Base-by-base conservation (phyloP, 306 rosid species). In the Quercus glauca region DNA sequence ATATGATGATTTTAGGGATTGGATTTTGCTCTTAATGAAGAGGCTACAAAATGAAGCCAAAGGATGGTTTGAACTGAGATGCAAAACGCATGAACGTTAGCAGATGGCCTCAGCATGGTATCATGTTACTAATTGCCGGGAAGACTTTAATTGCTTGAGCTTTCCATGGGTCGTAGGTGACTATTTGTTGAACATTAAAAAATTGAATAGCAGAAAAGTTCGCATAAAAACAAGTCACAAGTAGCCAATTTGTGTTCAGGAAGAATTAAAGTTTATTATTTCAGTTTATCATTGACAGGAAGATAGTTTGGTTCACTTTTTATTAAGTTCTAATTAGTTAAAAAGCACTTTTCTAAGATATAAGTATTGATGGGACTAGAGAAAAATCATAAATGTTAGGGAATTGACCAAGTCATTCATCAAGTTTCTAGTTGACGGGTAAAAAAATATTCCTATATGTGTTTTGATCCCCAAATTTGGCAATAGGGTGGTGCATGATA, bases 81-180 rank as follows among this genome's bases (percentile, higher is more conserved):
- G 94, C 78, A 49, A 71, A 31, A 86, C 49, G 1, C 28, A 73
- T 1, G 86, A 90, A 9, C 83, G 73, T 61, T 73, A 70, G 85
- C 85, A 21, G 29, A 15, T 95, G 91, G 97, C 99, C 11, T 89
- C 92, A 9, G 99, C 99, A 19, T 95, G 99, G 99, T 92, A 92
- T 78, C 90, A 88, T 73, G 97, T 92, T 0, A 73, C 37, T 1
- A 77, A 84, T 78, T 75, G 55, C 80, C 83, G 67, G 4, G 84
- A 88, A 87, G 65, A 72, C 71, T 33, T 80, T 73, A 75, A 64
- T 33, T 91, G 77, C 85, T 74, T 95, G 55, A 92, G 98, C 90
- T 89, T 95, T 80, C 97, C 99, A 3, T 95, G 99, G 99, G 86
- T 89, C 53, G 81, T 86, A 28, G 93, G 92, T 58, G 93, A 92